Percentiles rank a stretch among this genome's conserved stretches.
These are phyloP conservation scores for Neurospora sp. DNA, from an alignment of 2,329 filamentous ascomycete genomes.

Conservation along the genomic window DNA sequence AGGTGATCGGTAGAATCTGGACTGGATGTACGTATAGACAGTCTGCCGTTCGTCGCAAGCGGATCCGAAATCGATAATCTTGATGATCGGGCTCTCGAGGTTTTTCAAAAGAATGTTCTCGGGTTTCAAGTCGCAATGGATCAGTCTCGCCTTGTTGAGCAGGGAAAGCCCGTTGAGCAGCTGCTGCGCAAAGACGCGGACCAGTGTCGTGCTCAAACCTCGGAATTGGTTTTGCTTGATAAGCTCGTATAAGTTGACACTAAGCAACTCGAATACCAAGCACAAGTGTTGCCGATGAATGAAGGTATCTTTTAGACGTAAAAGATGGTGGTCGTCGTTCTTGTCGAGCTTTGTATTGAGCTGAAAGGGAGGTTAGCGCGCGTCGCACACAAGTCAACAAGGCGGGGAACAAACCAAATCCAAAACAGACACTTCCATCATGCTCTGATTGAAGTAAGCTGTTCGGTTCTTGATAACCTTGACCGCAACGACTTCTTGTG, in stretches of 20 bases:
- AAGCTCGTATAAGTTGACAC: conserved; percentile 94
- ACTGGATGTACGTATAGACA: conserved; percentile 98
- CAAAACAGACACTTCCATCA: conserved; percentile 99
- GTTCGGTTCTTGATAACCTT: conserved; percentile 99
- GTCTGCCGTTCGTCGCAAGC: conserved; percentile 97
- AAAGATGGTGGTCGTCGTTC: conserved; percentile 93
- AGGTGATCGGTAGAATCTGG: conserved; percentile 92
- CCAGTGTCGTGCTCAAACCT: conserved; percentile 89
- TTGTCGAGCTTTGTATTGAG: conserved; percentile 98
- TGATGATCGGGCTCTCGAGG: conserved; percentile 97
- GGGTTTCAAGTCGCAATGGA: conserved; percentile 96
- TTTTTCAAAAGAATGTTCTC: conserved; percentile 98
- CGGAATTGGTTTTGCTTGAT: conserved; percentile 99
- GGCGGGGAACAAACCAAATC: conserved; percentile 58
- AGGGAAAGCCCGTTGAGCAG: conserved; percentile 84
- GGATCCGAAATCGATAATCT: conserved; percentile 98
- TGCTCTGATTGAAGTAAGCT: conserved; percentile 98
- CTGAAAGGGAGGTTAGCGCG: conserved; percentile 34
- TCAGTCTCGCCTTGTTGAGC: conserved; percentile 90
- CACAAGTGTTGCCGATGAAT: conserved; percentile 97
- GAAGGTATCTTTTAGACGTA: conserved; percentile 94
- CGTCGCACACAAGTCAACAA: conserved; percentile 1
- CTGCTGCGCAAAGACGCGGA: conserved; percentile 95
- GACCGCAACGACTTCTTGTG: conserved; percentile 94
- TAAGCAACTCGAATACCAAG: conserved; percentile 89